Percentiles rank a stretch among this genome's conserved stretches.
phyloP scores from a whole-genome alignment of 805 yeast genomes.

The Babjeviella inositovora region DNA sequence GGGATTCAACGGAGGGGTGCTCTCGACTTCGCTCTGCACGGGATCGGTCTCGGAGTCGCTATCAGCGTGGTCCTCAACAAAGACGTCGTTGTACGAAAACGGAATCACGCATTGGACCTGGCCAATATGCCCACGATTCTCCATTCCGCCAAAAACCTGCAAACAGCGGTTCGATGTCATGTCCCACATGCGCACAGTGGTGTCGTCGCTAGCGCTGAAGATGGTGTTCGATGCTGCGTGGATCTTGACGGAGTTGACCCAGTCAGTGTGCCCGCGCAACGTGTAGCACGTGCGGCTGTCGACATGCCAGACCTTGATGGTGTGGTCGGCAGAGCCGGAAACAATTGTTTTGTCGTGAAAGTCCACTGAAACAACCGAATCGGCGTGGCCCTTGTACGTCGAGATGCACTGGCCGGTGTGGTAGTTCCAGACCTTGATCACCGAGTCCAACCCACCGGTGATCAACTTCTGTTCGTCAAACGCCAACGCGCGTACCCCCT shows the following conservation, averaged over 20 bases:
- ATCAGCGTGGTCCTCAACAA: conserved; percentile 29
- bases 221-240: conserved; percentile 67
- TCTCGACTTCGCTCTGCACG: no score
- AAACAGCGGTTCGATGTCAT: conserved; percentile 65
- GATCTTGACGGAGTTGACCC: conserved; percentile 83
- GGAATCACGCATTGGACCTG: conserved; percentile 92
- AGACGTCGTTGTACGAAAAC: conserved; percentile 47
- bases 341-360: conserved; percentile 69
- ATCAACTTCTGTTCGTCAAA: conserved; percentile 84
- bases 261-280: conserved; percentile 80
- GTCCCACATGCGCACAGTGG: conserved; percentile 93
- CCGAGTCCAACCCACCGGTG: conserved; percentile 82
- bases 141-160: conserved; percentile 61
- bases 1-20: conserved; percentile 7
- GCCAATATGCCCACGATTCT: conserved; percentile 74
- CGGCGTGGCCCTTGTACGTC: conserved; percentile 86
- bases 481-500: conserved; percentile 72
- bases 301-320: conserved; percentile 94
- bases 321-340: conserved; percentile 84
- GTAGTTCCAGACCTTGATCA: conserved; percentile 92
- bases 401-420: conserved; percentile 89
- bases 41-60: conserved; percentile 20
- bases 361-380: conserved; percentile 74
- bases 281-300: conserved; percentile 87
- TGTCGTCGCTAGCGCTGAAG: conserved; percentile 82